These are phyloP conservation scores for Dryas alaskensis DNA, from an alignment of 306 rosid genomes.

Conservation along the genomic window DNA sequence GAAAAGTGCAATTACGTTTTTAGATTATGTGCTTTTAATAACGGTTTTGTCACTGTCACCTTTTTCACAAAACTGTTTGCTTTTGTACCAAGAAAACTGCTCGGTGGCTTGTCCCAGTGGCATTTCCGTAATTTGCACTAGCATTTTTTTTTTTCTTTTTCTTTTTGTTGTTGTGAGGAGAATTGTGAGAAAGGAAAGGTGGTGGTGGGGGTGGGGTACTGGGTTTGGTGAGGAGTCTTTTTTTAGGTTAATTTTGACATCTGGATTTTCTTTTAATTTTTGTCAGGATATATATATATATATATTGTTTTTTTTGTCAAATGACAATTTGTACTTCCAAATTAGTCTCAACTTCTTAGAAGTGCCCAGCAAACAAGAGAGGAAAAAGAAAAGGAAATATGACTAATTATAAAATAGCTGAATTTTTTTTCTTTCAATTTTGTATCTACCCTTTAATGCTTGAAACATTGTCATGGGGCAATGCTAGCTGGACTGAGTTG, in stretches of 20 bases:
- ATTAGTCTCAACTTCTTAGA: not conserved
- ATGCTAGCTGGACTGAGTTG: conserved; percentile 52
- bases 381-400: not conserved
- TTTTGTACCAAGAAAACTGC: conserved; percentile 59
- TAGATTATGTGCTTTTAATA: conserved; percentile 33
- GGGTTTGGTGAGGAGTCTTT: conserved; percentile 35
- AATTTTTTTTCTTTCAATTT: conserved; percentile 5
- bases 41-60: conserved; percentile 50
- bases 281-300: too few species aligned
- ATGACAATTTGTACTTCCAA: not conserved
- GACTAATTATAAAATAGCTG: not conserved
- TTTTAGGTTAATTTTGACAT: conserved; percentile 37
- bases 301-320: not conserved
- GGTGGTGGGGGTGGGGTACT: conserved; percentile 7
- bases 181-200: not conserved
- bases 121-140: conserved; percentile 36
- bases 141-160: conserved; percentile 9
- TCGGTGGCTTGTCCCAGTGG: conserved; percentile 29
- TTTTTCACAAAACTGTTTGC: conserved; percentile 41
- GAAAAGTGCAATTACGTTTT: conserved; percentile 49
- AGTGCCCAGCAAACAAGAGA: not conserved
- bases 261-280: not conserved
- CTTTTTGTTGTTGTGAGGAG: conserved; percentile 6
- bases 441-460: conserved; percentile 30
- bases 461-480: conserved; percentile 44